A percentile compares a stretch with the other conserved stretches of the same genome.
These are phyloP conservation scores for Hypoxylon sp. DNA, from an alignment of 2,329 filamentous ascomycete genomes.

Conservation along the genomic window DNA sequence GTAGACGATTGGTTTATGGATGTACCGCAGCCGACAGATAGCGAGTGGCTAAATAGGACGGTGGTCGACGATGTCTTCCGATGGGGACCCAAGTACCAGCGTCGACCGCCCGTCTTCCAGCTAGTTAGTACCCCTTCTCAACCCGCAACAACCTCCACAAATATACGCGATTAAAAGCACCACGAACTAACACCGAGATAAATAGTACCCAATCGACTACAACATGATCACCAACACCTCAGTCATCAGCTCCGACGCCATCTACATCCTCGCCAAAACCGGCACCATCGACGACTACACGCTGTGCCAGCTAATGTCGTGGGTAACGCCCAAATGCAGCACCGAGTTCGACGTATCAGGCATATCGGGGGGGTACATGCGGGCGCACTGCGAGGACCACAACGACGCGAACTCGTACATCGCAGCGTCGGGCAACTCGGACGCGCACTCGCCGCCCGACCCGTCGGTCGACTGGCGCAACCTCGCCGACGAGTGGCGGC, in stretches of 20 bases:
- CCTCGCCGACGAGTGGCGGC: constrained; percentile 68
- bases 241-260: constrained; percentile 61
- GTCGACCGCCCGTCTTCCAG: constrained; percentile 68
- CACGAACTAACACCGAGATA: neutral
- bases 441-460: constrained; percentile 52
- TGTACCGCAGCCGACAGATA: constrained; percentile 54
- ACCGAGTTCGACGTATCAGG: constrained; percentile 72
- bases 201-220: constrained; percentile 69
- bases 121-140: constrained; percentile 54
- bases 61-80: constrained; percentile 78
- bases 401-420: constrained; percentile 70
- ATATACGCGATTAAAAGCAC: neutral
- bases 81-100: constrained; percentile 69
- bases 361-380: constrained; percentile 70
- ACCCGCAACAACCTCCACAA: too few relatives aligned
- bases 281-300: constrained; percentile 66
- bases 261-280: constrained; percentile 76
- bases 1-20: constrained; percentile 57
- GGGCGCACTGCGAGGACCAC: constrained; percentile 72
- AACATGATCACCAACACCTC: constrained; percentile 76
- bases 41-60: constrained; percentile 67
- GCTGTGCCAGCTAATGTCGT: constrained; percentile 77
- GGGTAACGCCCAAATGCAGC: constrained; percentile 75
- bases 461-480: constrained; percentile 68
- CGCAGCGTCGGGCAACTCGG: constrained; percentile 52